Percentiles rank a stretch among this genome's conserved stretches.
Conservation (phyloP, 1,284 basidiomycete genomes). For the Fomitopsis palustris region DNA sequence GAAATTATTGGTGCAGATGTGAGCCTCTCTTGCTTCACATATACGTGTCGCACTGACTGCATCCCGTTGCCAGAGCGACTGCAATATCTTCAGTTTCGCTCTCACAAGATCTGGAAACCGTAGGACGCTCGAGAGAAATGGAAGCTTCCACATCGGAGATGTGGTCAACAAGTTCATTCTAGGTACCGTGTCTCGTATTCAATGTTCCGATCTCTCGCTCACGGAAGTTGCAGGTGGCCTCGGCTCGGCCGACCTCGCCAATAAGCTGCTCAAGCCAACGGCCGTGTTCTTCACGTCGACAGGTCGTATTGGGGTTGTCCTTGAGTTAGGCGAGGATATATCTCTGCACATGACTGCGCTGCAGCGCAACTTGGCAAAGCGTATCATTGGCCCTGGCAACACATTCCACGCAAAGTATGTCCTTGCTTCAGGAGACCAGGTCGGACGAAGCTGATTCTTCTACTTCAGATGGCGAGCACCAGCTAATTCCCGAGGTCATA, state of each 20-base stretch:
- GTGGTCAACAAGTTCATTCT: constrained; percentile 65
- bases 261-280: constrained; percentile 43
- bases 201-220: background rate
- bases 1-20: constrained; percentile 80
- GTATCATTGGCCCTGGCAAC: constrained; percentile 54
- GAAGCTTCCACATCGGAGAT: constrained; percentile 68
- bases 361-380: constrained; percentile 73
- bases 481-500: constrained; percentile 47
- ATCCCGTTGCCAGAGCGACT: constrained; percentile 47
- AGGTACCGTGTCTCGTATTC: constrained; percentile 37
- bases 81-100: constrained; percentile 75
- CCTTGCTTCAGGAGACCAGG: background rate
- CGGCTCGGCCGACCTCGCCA: constrained; percentile 15
- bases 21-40: constrained; percentile 21
- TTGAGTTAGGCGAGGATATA: constrained; percentile 56
- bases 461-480: constrained; percentile 63
- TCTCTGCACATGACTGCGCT: constrained; percentile 69
- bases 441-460: background rate
- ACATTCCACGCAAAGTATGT: constrained; percentile 64
- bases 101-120: constrained; percentile 39
- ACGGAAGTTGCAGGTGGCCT: constrained; percentile 13
- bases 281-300: constrained; percentile 78
- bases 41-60: background rate
- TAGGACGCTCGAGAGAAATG: constrained; percentile 53
- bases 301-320: constrained; percentile 79